Evolutionary conservation across 139 green algal species (phyloP), one percentile per base, ranked within the genome.

Genomic region (Picocystis salinarum): DNA sequence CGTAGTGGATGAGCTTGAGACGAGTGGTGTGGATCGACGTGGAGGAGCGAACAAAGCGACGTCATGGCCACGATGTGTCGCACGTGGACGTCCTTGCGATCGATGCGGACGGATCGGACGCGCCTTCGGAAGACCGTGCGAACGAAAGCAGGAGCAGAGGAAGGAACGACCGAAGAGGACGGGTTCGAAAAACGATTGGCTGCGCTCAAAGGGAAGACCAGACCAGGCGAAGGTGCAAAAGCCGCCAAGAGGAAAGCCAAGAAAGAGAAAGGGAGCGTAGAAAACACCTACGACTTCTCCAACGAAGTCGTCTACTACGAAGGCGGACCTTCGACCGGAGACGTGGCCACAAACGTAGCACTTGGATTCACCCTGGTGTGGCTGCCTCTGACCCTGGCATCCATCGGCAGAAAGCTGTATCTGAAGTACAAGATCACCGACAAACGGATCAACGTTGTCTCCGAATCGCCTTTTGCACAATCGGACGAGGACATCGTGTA

Each of bases 381-480:
- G 54, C 9, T 62, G n/a, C 54, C 54, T 23, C 40, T 62, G 23
- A 50, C 54, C 23, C 37, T 57, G 28, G 34, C 50, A 27, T 30
- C 54, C 4, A 40, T 57, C 12, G 54, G 46, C 9, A 39, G 54
- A 17, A 34, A 31, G 28, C 11, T 48, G 24, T 57, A 31, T 40
- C 2, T 52, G 1, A 45, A 42, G 18, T 62, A 62, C 40, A 62
- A 57, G 47, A 56, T 62, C 24, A 62, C 54, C 18, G 54, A 62
- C 33, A 62, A 62, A 33, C 39, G 54, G 31, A 48, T 62, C 18
- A 36, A 11, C 34, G 39, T 62, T 4, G 31, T 44, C 4, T 45
- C 36, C 4, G 42, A 19, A 12, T 51, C 47, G 13, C 54, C 54
- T 29, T 24, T 57, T 15, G 31, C 31, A 15, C 31, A 13, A 13